Evolutionary conservation across 2,329 filamentous ascomycete species (phyloP).

Genomic region (Claviceps pusilla): DNA sequence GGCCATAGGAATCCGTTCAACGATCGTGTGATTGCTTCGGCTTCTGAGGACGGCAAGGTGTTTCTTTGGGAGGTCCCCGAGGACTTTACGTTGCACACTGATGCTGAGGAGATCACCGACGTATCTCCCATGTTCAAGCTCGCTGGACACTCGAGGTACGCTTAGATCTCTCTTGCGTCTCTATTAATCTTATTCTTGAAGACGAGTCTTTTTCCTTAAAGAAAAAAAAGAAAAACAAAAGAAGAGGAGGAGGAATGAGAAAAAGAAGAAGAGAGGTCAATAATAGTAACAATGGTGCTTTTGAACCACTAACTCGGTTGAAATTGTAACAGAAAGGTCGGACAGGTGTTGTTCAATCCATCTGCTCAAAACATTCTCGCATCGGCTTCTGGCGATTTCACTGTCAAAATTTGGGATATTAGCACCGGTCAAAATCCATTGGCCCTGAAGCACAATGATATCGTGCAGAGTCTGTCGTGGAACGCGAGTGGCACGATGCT

Average conservation of each 20-base stretch:
- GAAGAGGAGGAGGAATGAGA: not conserved
- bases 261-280: not conserved
- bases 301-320: not conserved
- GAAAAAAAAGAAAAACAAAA: too few relatives aligned
- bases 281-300: not conserved
- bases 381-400: slow-evolving; percentile 87
- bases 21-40: slow-evolving; percentile 81
- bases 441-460: slow-evolving; percentile 72
- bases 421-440: slow-evolving; percentile 59
- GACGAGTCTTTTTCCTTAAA: not conserved
- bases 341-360: slow-evolving; percentile 95
- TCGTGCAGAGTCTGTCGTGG: slow-evolving; percentile 92
- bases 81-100: slow-evolving; percentile 68
- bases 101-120: slow-evolving; percentile 71
- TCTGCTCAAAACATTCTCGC: slow-evolving; percentile 90
- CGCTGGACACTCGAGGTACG: slow-evolving; percentile 68
- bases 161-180: not conserved
- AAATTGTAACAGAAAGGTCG: slow-evolving; percentile 59
- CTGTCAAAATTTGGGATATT: slow-evolving; percentile 92
- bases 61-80: slow-evolving; percentile 93
- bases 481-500: slow-evolving; percentile 75
- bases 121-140: slow-evolving; percentile 70
- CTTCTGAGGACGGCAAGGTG: slow-evolving; percentile 91
- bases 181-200: not conserved
- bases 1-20: slow-evolving; percentile 77